Conservation (phyloP, 306 rosid species). For the Quercus gilva region DNA sequence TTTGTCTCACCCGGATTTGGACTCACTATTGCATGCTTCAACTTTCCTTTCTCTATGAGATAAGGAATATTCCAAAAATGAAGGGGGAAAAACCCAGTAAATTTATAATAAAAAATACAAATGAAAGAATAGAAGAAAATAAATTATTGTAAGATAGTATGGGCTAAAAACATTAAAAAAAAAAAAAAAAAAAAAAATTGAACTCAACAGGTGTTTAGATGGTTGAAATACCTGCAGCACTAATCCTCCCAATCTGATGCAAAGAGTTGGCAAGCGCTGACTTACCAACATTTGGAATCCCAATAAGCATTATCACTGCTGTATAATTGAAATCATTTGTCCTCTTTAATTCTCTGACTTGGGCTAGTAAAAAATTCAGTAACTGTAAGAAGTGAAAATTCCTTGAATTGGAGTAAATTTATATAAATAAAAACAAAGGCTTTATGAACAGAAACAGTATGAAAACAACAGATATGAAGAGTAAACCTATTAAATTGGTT, state of each 20-base stretch:
- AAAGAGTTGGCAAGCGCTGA: conserved; percentile 84
- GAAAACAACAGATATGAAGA: neutral
- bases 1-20: conserved; percentile 81
- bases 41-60: conserved; percentile 78
- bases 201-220: neutral
- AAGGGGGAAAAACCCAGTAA: neutral
- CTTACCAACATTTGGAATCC: conserved; percentile 92
- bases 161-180: neutral
- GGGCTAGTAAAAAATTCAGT: conserved; percentile 67
- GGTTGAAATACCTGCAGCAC: conserved; percentile 68
- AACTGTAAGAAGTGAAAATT: conserved; percentile 42
- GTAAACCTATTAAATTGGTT: neutral
- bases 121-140: neutral
- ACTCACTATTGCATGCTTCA: conserved; percentile 74
- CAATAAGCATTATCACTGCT: conserved; percentile 67
- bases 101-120: neutral
- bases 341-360: conserved; percentile 54
- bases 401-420: neutral
- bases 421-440: neutral
- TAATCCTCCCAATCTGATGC: conserved; percentile 86
- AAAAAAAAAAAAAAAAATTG: too few species aligned
- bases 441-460: neutral
- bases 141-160: neutral
- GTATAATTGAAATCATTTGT: conserved; percentile 44
- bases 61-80: conserved; percentile 9